These are phyloP conservation scores for Aegilops bicornis DNA, from an alignment of 176 grass and related monocot species.

Conservation along the genomic window DNA sequence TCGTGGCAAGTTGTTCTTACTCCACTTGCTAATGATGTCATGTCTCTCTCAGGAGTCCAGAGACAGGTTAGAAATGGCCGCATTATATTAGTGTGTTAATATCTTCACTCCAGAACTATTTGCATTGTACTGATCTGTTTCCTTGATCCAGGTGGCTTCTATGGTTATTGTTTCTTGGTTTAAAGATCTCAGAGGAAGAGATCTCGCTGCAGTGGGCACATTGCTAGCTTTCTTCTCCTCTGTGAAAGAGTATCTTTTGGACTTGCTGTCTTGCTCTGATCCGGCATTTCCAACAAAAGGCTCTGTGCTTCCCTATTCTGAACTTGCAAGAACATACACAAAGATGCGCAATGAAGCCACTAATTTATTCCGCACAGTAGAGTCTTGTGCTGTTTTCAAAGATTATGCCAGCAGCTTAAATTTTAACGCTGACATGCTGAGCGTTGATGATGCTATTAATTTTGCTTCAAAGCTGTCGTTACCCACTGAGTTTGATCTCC, in stretches of 20 bases:
- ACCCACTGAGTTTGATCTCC: slow-evolving; percentile 40
- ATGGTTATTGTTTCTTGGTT: slow-evolving; percentile 96
- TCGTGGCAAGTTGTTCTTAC: slow-evolving; percentile 74
- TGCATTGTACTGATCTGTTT: background rate
- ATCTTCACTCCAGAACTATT: slow-evolving; percentile 11
- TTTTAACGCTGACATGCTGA: slow-evolving; percentile 49
- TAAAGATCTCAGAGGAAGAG: slow-evolving; percentile 76
- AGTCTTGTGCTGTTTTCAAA: slow-evolving; percentile 62
- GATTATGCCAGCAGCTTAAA: slow-evolving; percentile 57
- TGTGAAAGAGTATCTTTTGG: slow-evolving; percentile 78
- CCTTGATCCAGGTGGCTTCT: slow-evolving; percentile 60
- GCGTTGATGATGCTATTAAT: slow-evolving; percentile 77
- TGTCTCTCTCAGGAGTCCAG: slow-evolving; percentile 85
- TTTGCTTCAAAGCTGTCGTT: slow-evolving; percentile 72
- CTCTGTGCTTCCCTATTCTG: slow-evolving; percentile 71
- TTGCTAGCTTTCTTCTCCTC: slow-evolving; percentile 61
- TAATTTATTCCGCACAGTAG: slow-evolving; percentile 52
- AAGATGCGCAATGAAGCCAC: slow-evolving; percentile 90
- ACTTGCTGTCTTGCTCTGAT: slow-evolving; percentile 83
- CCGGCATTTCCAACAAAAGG: slow-evolving; percentile 92
- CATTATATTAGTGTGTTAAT: slow-evolving; percentile 3
- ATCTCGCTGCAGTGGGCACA: slow-evolving; percentile 37
- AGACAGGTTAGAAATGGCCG: slow-evolving; percentile 64
- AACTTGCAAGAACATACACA: slow-evolving; percentile 87
- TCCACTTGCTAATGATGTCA: slow-evolving; percentile 67